phyloP scores from a whole-genome alignment of 1,284 basidiomycete species.

The Papiliotrema nemorosa region DNA sequence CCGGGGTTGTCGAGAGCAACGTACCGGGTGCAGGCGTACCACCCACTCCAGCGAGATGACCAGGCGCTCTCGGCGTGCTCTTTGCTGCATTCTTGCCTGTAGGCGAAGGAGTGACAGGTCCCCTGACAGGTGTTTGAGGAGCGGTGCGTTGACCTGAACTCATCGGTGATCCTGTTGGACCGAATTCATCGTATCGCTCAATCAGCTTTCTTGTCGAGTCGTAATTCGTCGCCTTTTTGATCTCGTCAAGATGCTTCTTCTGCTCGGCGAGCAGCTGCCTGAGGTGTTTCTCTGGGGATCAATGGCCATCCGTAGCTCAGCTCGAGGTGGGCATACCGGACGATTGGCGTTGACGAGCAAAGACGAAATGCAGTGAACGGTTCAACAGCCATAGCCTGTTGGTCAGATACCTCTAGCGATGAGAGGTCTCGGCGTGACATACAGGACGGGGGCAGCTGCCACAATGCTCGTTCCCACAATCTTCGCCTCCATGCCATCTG shows the following conservation, averaged over 20 bases:
- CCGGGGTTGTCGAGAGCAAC: constrained; percentile 4
- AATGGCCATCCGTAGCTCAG: not conserved
- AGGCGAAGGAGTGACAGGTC: constrained; percentile 9
- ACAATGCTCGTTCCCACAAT: constrained; percentile 56
- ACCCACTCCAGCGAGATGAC: constrained; percentile 36
- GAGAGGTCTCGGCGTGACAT: constrained; percentile 43
- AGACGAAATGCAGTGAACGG: constrained; percentile 81
- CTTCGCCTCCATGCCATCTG: constrained; percentile 52
- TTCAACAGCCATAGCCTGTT: constrained; percentile 75
- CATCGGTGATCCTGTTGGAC: constrained; percentile 21
- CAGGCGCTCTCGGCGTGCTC: constrained; percentile 41
- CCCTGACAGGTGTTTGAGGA: not conserved
- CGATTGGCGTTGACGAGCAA: constrained; percentile 71
- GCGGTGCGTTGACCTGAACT: constrained; percentile 1
- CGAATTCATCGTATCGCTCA: constrained; percentile 77
- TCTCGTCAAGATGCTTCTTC: constrained; percentile 84
- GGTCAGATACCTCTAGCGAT: not conserved
- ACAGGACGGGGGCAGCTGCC: constrained; percentile 74
- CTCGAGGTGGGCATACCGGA: constrained; percentile 62
- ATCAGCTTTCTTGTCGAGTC: constrained; percentile 86
- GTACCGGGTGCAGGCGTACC: constrained; percentile 33
- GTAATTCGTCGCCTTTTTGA: constrained; percentile 96
- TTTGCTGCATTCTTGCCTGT: constrained; percentile 3
- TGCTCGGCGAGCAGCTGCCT: constrained; percentile 72
- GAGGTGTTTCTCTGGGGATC: constrained; percentile 67